These are phyloP conservation scores for Mycena indigotica DNA, from an alignment of 768 basidiomycete genomes.

Conservation along the genomic window DNA sequence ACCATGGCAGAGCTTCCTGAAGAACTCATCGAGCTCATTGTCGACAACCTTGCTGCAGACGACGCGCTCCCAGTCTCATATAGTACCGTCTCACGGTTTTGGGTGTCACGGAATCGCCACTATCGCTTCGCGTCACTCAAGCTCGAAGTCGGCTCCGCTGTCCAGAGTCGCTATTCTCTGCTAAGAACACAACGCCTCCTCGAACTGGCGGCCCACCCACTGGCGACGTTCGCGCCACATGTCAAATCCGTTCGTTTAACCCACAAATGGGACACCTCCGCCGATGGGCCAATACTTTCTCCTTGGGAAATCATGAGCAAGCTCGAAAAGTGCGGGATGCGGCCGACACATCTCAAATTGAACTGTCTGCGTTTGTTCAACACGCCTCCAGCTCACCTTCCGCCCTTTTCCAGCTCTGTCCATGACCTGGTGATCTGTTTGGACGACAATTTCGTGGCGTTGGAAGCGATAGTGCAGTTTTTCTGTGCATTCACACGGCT, in stretches of 20 bases:
- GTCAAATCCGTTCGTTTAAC: neutral
- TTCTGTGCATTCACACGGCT: neutral
- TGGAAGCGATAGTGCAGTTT: neutral
- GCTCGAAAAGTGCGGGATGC: neutral
- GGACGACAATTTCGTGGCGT: neutral
- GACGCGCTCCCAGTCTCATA: neutral
- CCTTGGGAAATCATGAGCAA: neutral
- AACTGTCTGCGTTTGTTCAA: neutral
- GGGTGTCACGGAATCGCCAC: neutral
- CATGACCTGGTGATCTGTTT: neutral
- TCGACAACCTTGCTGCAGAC: neutral
- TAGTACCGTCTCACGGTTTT: neutral
- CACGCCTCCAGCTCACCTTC: neutral
- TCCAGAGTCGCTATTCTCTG: neutral
- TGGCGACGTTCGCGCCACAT: neutral
- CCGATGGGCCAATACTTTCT: neutral
- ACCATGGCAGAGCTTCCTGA: neutral
- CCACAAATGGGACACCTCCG: neutral
- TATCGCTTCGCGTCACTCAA: neutral
- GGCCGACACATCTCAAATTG: neutral
- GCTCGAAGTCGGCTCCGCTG: neutral
- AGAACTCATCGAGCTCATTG: neutral
- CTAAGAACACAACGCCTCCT: neutral
- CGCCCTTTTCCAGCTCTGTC: neutral
- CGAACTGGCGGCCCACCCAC: neutral